Evolutionary conservation across 768 basidiomycete genomes (phyloP), one percentile per base, ranked within the genome.

Genomic region (Tremella yokohamensis): DNA sequence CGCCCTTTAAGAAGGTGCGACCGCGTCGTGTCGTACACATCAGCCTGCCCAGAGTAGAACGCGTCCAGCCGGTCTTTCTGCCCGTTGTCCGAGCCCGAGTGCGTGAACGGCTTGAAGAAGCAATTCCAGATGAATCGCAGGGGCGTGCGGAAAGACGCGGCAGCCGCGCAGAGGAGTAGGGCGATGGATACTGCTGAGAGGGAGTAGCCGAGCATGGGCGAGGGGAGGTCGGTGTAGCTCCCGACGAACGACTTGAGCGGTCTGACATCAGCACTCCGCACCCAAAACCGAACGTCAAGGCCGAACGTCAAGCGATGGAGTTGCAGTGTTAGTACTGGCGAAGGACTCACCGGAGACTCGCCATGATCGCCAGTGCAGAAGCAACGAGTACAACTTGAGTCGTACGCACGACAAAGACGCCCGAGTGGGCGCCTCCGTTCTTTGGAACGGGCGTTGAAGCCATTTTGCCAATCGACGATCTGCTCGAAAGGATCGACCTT

Each of bases 11-110:
- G 79, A 0, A 89, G 79, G 13, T 80, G 75, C 37, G 76, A 78
- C 3, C 88, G 79, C 1, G 87, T 89, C 40, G 78, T 74, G 78
- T 89, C 87, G 69, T 89, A 89, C 22, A 88, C 82, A 47, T 83
- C 81, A 1, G 87, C 86, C 69, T 88, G 87, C 7, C 84, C 84
- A 48, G 79, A 71, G 69, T 87, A 87, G 72, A 88, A 87, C 78
- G 65, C 62, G 48, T 77, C 68, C 2, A 79, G 65, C 3, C 74
- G 60, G 12, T 74, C 77, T 24, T 70, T 69, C 55, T 78, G 78
- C 4, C 63, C 62, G 6, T 49, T 26, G 8, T 45, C n/a, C 8
- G 37, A 24, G 20, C 16, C 34, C 7, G 8, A 19, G 20, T 56
- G 51, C 24, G 69, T 56, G 62, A 78, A 70, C 2, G 78, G 78